Evolutionary conservation across 2,329 filamentous ascomycete genomes (phyloP).

Genomic region (Monosporascus cannonballus): DNA sequence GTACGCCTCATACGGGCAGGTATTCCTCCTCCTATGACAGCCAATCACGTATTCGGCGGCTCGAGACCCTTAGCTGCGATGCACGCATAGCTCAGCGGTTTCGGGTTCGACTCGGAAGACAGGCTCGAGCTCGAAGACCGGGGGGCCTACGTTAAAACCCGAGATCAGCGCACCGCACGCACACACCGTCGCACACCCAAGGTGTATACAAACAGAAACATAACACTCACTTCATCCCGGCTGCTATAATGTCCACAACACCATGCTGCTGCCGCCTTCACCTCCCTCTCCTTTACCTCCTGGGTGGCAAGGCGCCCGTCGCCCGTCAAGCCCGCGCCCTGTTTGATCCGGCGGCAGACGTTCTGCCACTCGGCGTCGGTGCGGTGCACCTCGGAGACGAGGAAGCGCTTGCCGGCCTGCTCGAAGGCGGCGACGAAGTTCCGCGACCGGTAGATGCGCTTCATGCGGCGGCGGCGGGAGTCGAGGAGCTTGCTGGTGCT

Average conservation of each 20-base stretch:
- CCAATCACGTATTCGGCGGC: not conserved
- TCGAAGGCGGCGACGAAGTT: conserved; percentile 6
- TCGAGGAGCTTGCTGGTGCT: conserved; percentile 2
- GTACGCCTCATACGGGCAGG: too few species aligned
- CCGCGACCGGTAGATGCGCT: conserved; percentile 5
- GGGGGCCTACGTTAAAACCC: not conserved
- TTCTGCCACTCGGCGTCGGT: not conserved
- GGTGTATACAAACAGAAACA: too few species aligned
- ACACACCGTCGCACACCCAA: too few species aligned
- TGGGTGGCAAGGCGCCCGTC: too few species aligned
- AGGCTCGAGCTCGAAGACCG: not conserved
- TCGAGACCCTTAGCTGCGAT: not conserved
- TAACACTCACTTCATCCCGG: too few species aligned
- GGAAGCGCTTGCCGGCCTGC: conserved; percentile 4
- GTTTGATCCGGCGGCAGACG: not conserved
- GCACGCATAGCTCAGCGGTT: not conserved
- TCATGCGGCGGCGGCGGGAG: conserved; percentile 5
- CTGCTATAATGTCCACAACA: too few species aligned
- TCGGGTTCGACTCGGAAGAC: not conserved
- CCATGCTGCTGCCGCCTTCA: too few species aligned
- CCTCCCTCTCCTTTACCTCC: not conserved
- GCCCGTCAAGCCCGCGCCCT: not conserved
- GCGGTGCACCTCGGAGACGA: not conserved
- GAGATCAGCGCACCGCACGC: not conserved
- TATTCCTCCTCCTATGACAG: not conserved